Evolutionary conservation across 2,329 filamentous ascomycete species (phyloP).

Genomic region (Iodosphaeria phyllophila): DNA sequence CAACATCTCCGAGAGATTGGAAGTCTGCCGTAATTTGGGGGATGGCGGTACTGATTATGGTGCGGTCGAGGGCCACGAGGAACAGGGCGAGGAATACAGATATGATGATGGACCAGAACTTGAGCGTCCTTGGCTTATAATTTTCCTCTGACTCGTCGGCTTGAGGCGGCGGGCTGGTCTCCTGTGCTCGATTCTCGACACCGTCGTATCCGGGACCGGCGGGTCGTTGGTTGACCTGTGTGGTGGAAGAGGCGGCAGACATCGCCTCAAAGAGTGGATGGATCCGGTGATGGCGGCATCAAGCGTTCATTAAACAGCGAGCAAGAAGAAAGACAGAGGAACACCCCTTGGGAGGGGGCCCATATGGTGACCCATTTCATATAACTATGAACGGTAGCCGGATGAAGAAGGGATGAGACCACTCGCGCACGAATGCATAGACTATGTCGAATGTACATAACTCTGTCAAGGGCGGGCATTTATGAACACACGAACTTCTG

Average conservation of each 20-base stretch:
- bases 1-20: constrained; percentile 37
- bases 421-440: too few species aligned
- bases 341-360: too few species aligned
- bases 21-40: constrained; percentile 38
- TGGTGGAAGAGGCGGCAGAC: not conserved
- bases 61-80: constrained; percentile 36
- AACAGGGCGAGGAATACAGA: constrained; percentile 37
- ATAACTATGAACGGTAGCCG: too few species aligned
- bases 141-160: constrained; percentile 16
- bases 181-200: constrained; percentile 5
- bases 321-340: too few species aligned
- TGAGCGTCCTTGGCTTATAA: constrained; percentile 30
- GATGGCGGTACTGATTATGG: constrained; percentile 36
- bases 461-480: too few species aligned
- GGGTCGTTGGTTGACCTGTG: not conserved
- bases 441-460: too few species aligned
- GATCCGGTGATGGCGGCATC: too few species aligned
- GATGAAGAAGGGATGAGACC: too few species aligned
- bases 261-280: not conserved
- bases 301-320: too few species aligned
- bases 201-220: constrained; percentile 1
- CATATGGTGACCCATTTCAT: too few species aligned
- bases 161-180: constrained; percentile 1
- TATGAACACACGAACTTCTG: too few species aligned
- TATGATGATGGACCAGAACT: constrained; percentile 35